These are phyloP conservation scores for Paramicrosporidium saccamoebae DNA, from an alignment of 371 early-diverging fungal species.

Conservation along the genomic window DNA sequence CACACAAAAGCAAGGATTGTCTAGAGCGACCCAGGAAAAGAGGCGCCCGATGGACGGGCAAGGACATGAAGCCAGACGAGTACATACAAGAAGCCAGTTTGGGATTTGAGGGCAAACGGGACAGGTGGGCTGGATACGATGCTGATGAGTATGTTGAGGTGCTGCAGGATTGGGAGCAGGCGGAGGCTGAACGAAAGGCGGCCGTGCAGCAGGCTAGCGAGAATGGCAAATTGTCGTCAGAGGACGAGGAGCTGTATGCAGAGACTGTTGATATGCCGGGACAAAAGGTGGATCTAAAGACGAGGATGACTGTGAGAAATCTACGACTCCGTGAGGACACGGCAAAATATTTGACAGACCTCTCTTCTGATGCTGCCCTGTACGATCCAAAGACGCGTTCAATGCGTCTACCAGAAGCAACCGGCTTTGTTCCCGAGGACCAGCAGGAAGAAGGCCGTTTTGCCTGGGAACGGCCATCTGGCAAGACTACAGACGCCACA, in stretches of 20 bases:
- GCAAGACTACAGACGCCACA: too few species aligned
- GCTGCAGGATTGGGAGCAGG: conserved; percentile 43
- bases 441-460: too few species aligned
- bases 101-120: conserved; percentile 75
- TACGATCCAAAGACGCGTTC: conserved; percentile 94
- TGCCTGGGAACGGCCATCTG: too few species aligned
- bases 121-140: conserved; percentile 91
- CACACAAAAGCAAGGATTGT: conserved; percentile 72
- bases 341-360: conserved; percentile 77
- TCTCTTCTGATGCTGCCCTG: conserved; percentile 72
- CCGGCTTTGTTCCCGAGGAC: too few species aligned
- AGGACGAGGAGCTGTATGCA: conserved; percentile 71
- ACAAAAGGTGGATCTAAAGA: conserved; percentile 58
- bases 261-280: conserved; percentile 60
- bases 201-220: conserved; percentile 1
- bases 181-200: conserved; percentile 35
- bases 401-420: too few species aligned
- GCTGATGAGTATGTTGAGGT: conserved; percentile 27
- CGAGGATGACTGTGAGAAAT: conserved; percentile 72
- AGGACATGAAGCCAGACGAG: conserved; percentile 53
- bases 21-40: conserved; percentile 63
- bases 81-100: conserved; percentile 33
- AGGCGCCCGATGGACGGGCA: conserved; percentile 59
- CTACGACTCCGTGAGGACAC: conserved; percentile 94
- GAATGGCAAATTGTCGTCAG: too few species aligned